Evolutionary conservation across 2,329 filamentous ascomycete species (phyloP).

Genomic region (Phoma herbarum): DNA sequence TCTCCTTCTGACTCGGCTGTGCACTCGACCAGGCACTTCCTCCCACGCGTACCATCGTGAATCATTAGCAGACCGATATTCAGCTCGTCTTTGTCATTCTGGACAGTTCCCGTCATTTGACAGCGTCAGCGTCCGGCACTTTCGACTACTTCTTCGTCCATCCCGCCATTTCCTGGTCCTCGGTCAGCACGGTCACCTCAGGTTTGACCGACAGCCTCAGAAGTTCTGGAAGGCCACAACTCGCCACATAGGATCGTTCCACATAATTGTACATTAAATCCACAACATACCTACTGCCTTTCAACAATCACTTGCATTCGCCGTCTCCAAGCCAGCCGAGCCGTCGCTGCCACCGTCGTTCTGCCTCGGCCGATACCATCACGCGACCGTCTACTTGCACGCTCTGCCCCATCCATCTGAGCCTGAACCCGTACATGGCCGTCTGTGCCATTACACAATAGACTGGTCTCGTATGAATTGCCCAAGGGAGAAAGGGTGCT

Average conservation of each 20-base stretch:
- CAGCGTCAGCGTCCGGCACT: conserved; percentile 9
- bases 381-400: conserved; percentile 18
- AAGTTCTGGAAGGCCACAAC: conserved; percentile 14
- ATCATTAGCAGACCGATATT: conserved; percentile 7
- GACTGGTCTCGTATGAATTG: conserved; percentile 48
- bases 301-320: background rate
- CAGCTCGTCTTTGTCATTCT: conserved; percentile 8
- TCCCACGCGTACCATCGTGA: background rate
- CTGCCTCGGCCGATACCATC: conserved; percentile 7
- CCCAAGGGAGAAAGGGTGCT: conserved; percentile 44
- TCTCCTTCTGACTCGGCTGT: conserved; percentile 10
- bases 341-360: conserved; percentile 3
- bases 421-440: conserved; percentile 34
- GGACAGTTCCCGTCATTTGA: conserved; percentile 4
- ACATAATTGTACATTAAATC: conserved; percentile 10
- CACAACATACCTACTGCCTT: background rate
- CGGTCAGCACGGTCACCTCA: conserved; percentile 30
- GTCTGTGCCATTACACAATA: conserved; percentile 25
- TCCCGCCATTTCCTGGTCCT: conserved; percentile 18
- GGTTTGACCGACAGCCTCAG: conserved; percentile 16
- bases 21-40: conserved; percentile 14
- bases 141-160: conserved; percentile 4
- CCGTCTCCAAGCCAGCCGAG: background rate
- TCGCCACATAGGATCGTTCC: conserved; percentile 16
- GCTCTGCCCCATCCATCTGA: conserved; percentile 14